Evolutionary conservation across 1,139 yeast genomes (phyloP).

Genomic region (Geotrichum siamense): DNA sequence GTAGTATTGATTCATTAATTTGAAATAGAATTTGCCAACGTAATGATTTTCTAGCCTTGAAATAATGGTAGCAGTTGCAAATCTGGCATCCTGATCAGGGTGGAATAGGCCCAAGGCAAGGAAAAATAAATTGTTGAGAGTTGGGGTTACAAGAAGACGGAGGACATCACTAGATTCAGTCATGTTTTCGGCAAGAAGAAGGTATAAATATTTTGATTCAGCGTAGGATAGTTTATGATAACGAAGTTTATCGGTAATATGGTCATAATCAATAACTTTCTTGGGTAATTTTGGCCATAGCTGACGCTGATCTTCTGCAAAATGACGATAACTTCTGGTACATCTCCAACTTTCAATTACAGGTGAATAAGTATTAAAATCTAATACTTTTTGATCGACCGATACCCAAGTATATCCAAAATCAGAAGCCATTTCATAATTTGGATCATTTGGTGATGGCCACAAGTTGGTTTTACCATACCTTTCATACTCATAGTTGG

Average conservation of each 20-base stretch:
- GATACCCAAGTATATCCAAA: constrained; percentile 33
- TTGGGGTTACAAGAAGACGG: constrained; percentile 28
- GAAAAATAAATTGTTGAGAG: constrained; percentile 27
- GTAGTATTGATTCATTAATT: constrained; percentile 28
- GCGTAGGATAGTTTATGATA: constrained; percentile 26
- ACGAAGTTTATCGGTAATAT: constrained; percentile 31
- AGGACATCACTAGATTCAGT: constrained; percentile 31
- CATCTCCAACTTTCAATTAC: constrained; percentile 34
- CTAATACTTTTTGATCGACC: constrained; percentile 26
- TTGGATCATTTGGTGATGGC: constrained; percentile 25
- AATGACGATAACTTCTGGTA: constrained; percentile 28
- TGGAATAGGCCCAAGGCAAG: constrained; percentile 35
- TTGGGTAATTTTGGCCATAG: constrained; percentile 26
- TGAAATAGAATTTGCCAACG: constrained; percentile 30
- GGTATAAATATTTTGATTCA: constrained; percentile 28
- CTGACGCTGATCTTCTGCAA: constrained; percentile 24
- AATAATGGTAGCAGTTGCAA: constrained; percentile 28
- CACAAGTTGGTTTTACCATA: constrained; percentile 29
- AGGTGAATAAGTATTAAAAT: constrained; percentile 27
- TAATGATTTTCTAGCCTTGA: constrained; percentile 30
- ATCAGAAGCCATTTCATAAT: constrained; percentile 28
- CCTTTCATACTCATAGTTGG: constrained; percentile 30
- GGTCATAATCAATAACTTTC: constrained; percentile 30
- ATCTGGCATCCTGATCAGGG: constrained; percentile 28
- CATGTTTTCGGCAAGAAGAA: constrained; percentile 26